These are phyloP conservation scores for Vitis labrusca DNA, from an alignment of 164 flowering plant genomes.

Conservation along the genomic window DNA sequence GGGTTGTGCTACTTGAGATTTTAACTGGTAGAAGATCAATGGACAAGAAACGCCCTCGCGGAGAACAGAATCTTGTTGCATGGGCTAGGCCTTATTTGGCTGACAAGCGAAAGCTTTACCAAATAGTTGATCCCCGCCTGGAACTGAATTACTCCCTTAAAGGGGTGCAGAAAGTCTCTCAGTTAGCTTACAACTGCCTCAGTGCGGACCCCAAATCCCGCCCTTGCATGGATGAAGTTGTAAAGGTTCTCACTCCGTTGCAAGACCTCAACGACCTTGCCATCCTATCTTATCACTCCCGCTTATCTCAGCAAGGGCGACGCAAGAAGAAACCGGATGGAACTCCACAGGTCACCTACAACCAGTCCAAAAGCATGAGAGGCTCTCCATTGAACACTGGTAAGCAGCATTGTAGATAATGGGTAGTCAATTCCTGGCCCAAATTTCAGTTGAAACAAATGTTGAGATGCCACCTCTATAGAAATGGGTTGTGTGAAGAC, in stretches of 20 bases:
- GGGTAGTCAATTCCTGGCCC: conserved; percentile 8
- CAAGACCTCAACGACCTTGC: conserved; percentile 86
- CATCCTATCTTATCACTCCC: conserved; percentile 57
- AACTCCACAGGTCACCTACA: conserved; percentile 30
- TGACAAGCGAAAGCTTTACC: conserved; percentile 73
- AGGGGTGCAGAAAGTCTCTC: conserved; percentile 82
- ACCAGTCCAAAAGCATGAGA: conserved; percentile 45
- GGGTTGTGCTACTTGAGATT: conserved; percentile 91
- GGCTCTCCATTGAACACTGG: conserved; percentile 53
- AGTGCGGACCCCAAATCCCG: conserved; percentile 78
- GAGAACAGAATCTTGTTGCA: conserved; percentile 84
- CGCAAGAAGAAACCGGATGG: conserved; percentile 71
- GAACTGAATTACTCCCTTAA: conserved; percentile 82
- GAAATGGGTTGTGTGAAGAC: conserved; percentile 3
- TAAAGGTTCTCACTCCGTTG: conserved; percentile 65
- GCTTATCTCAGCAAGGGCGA: conserved; percentile 60
- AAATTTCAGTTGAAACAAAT: conserved; percentile 5
- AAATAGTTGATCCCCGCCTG: conserved; percentile 80
- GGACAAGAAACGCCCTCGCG: conserved; percentile 89
- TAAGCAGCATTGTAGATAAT: conserved; percentile 43
- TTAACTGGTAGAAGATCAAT: conserved; percentile 91
- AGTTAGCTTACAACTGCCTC: conserved; percentile 77
- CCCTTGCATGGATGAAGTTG: conserved; percentile 87
- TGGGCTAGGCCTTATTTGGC: conserved; percentile 82
- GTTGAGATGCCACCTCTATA: background rate